Base-by-base conservation (phyloP, 2,329 filamentous ascomycete species). In the Fusarium stilboides region DNA sequence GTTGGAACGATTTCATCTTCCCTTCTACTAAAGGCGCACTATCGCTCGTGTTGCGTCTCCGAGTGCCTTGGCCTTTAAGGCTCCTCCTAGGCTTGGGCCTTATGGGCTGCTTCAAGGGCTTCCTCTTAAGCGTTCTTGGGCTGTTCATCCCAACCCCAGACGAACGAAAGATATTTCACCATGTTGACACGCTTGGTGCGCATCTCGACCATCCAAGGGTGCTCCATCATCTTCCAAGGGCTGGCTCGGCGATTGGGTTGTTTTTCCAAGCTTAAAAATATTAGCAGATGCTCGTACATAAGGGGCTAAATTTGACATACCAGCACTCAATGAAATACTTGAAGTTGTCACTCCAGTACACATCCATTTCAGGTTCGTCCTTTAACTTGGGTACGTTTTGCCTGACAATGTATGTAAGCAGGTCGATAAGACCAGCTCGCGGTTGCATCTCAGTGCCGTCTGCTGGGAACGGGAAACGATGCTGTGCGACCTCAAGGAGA, bases 311-410 rank as follows among this genome's bases (percentile, higher is more conserved):
- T 15, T 36, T 19, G 57, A 90, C 93, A 78, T 88, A 98, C 95
- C 96, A 98, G 88, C 94, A 98, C 82, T 98, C 94, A 75, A 99
- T 98, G 75, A 99, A 99, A 79, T 98, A 98, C 80, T 99, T 99
- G 82, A 99, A 98, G 77, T 93, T 97, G 74, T 97, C 93, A 73
- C 93, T 97, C 96, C 96, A 99, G 77, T 91, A 91, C 72, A 99
- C 97, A 62, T 91, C 91, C 72, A 92, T 93, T 33, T 94, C 90
- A 1, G 93, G 93, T 80, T 99, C 96, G 73, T 99, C 96, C 81
- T 98, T 98, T 68, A 99, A 85, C 79, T 94, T 97, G 4, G 96
- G 96, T 62, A 98, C 97, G 5, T 93, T 91, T 79, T 99, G 96
- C 71, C 94, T 91, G 44, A 99, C 96, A 77, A 99, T 99, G 78